Conservation (phyloP, 2,329 filamentous ascomycete species). For the Scopulariopsis brevicaulis region DNA sequence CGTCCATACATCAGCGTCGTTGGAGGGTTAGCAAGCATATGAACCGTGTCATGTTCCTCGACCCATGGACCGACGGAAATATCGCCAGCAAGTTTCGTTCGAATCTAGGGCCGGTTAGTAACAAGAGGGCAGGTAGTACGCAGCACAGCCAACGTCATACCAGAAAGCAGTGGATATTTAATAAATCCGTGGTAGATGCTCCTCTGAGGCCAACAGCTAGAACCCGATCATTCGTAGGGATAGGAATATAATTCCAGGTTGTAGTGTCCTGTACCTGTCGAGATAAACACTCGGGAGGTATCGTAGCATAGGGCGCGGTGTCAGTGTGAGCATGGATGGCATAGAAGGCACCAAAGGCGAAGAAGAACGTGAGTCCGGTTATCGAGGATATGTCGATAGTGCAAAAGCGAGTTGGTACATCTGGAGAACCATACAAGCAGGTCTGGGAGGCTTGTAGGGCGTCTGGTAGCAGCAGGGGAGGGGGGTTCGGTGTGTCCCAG, state of each 20-base stretch:
- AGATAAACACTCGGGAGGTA: background rate
- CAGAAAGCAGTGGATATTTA: background rate
- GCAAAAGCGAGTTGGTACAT: background rate
- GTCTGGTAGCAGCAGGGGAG: background rate
- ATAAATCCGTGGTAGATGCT: background rate
- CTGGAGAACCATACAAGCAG: background rate
- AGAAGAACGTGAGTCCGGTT: background rate
- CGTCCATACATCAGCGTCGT: background rate
- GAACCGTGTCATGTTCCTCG: background rate
- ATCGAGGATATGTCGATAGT: background rate
- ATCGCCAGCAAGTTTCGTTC: background rate
- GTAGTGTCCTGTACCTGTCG: background rate
- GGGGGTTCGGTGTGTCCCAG: background rate
- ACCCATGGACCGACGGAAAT: background rate
- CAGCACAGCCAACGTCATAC: background rate
- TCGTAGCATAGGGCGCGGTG: background rate
- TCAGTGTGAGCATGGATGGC: background rate
- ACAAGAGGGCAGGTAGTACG: background rate
- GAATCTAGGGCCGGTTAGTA: background rate
- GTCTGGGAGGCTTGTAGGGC: background rate
- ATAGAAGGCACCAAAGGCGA: background rate
- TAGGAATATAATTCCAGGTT: background rate
- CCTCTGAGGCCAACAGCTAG: background rate
- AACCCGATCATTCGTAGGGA: background rate
- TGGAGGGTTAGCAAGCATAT: background rate